Base-by-base conservation (phyloP, 768 basidiomycete genomes). In the Tylopilus subfusipes region DNA sequence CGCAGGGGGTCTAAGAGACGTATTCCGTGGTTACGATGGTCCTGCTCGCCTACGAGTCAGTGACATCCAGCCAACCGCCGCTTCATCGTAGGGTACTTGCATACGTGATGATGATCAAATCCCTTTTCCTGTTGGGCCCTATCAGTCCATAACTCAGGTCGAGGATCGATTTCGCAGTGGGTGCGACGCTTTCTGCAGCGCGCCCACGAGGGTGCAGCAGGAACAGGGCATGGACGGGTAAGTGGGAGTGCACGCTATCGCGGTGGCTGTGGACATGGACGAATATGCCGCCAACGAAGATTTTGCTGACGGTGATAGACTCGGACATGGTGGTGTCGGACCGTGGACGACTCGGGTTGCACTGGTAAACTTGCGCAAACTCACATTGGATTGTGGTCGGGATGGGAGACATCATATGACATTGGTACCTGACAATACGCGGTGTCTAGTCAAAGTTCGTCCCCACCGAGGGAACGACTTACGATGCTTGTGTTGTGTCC, bases 21-120 rank as follows among this genome's bases (percentile, higher is more conserved):
- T 21, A 33, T 53, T 45, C 68, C 68, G 13, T 69, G 68, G 40
- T 72, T 72, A 18, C 70, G 70, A 42, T 71, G 68, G 29, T 69
- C 68, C 70, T 69, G 40, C 33, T 9, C 16, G 22, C 36, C 31
- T 42, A 7, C 7, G 9, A 11, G 19, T 62, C 48, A 57, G 50
- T 21, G 36, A 40, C 21, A 22, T 5, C n/a, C 12, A 44, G 21
- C 11, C 13, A 13, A 43, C 2, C 18, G 31, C 2, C 16, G 5
- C 12, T 14, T 22, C 13, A 33, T 27, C 27, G 22, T 7, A 8
- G 49, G 38, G 50, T 60, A 61, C 68, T 66, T 55, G 53, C 70
- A 56, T 57, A 69, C 5, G 60, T 38, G 38, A 70, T 53, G 29
- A 72, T 33, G 19, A 69, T 66, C 57, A 69, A 47, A 51, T 69